Conservation (phyloP, 495 filamentous ascomycete genomes). For the Beverwykella pulmonaria region DNA sequence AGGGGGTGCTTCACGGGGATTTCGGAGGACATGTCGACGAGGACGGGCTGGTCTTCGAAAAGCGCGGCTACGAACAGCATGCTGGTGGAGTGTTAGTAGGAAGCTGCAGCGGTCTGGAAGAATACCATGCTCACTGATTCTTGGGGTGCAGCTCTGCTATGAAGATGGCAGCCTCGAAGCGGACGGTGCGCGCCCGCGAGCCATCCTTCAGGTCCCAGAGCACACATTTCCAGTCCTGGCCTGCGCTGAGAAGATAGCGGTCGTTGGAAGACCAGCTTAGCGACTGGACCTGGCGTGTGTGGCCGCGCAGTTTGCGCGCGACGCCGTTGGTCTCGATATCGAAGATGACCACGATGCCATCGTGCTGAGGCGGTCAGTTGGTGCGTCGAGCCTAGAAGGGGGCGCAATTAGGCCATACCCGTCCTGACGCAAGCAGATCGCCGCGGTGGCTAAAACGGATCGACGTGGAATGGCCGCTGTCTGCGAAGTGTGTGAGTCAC, state of each 20-base stretch:
- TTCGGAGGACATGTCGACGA: slow-evolving; percentile 73
- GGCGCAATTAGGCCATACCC: slow-evolving; percentile 54
- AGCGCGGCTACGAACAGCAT: slow-evolving; percentile 81
- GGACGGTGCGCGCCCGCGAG: slow-evolving; percentile 67
- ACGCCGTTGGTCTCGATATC: slow-evolving; percentile 96
- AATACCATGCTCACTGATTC: slow-evolving; percentile 79
- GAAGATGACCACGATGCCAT: slow-evolving; percentile 93
- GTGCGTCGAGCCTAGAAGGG: not conserved
- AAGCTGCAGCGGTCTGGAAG: no score
- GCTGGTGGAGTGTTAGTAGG: slow-evolving; percentile 47
- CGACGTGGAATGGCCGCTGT: slow-evolving; percentile 66
- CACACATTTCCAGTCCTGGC: slow-evolving; percentile 92
- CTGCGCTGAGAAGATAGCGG: slow-evolving; percentile 89
- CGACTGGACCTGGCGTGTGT: slow-evolving; percentile 87
- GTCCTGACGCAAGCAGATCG: slow-evolving; percentile 89
- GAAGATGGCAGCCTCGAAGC: slow-evolving; percentile 89
- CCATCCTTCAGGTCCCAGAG: slow-evolving; percentile 89
- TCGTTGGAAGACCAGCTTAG: slow-evolving; percentile 91
- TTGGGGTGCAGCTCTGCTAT: slow-evolving; percentile 91
- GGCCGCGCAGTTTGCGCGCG: slow-evolving; percentile 87
- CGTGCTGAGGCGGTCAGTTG: slow-evolving; percentile 54
- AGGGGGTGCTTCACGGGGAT: slow-evolving; percentile 72
- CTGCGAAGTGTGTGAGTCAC: slow-evolving; percentile 43
- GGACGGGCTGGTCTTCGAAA: slow-evolving; percentile 86
- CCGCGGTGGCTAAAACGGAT: slow-evolving; percentile 92